A percentile compares a stretch with the other conserved stretches of the same genome.
These are phyloP conservation scores for Malus hybrid DNA, from an alignment of 331 rosid species.

Conservation along the genomic window DNA sequence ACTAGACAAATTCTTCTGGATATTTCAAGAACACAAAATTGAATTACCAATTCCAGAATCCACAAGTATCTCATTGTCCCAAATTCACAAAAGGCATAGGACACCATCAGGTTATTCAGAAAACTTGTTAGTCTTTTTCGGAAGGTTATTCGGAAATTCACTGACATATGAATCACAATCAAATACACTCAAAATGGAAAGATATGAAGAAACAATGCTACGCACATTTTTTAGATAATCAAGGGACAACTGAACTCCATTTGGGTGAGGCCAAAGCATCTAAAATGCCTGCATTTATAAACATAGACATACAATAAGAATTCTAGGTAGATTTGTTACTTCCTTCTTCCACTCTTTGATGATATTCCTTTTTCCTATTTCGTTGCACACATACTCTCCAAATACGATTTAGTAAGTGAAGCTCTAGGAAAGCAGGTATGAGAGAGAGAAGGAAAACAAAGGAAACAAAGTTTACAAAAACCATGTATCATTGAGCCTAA, in stretches of 20 bases:
- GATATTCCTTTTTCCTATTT: not conserved
- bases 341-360: not conserved
- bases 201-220: not conserved
- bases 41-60: not conserved
- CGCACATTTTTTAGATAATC: not conserved
- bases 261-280: not conserved
- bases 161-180: not conserved
- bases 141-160: not conserved
- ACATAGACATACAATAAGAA: not conserved
- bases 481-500: not conserved
- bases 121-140: not conserved
- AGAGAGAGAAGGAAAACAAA: not conserved
- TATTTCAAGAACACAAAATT: not conserved
- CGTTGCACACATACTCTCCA: not conserved
- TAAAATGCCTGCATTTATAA: not conserved
- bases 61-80: not conserved
- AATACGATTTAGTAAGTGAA: not conserved
- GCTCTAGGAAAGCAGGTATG: not conserved
- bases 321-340: not conserved
- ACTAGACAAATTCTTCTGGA: not conserved
- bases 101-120: not conserved
- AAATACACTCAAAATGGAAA: not conserved
- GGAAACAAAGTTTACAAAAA: not conserved
- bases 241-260: not conserved
- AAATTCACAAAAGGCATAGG: not conserved